A percentile compares a stretch with the other conserved stretches of the same genome.
Conservation (phyloP, 1,284 basidiomycete genomes). For the Pseudozyma pruni region DNA sequence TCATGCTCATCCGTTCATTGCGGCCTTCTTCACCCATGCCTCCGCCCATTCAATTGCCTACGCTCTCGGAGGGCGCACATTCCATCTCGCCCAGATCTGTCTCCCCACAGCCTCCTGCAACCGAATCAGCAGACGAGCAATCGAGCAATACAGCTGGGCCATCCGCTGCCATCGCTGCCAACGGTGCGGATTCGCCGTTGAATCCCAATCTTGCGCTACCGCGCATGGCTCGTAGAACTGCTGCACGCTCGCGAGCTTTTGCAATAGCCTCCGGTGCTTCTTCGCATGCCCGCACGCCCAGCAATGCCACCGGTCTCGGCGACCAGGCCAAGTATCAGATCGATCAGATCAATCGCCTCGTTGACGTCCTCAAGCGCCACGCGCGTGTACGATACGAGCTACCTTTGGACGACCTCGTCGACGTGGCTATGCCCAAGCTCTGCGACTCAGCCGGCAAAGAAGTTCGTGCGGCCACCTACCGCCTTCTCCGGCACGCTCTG, state of each 20-base stretch:
- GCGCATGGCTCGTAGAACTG: conserved; percentile 32
- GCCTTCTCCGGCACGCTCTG: conserved; percentile 83
- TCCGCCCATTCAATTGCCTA: conserved; percentile 25
- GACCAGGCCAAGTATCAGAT: conserved; percentile 48
- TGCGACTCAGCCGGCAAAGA: conserved; percentile 79
- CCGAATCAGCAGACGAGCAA: not conserved
- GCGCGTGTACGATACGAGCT: conserved; percentile 82
- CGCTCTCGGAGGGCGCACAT: conserved; percentile 16
- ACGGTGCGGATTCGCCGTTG: conserved; percentile 30
- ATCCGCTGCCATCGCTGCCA: not conserved
- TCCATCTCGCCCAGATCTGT: conserved; percentile 9
- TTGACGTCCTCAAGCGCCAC: conserved; percentile 78
- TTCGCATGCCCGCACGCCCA: conserved; percentile 51
- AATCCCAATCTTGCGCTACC: conserved; percentile 24
- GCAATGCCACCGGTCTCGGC: conserved; percentile 51
- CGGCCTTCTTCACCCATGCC: conserved; percentile 33
- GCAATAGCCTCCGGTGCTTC: conserved; percentile 29
- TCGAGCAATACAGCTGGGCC: not conserved
- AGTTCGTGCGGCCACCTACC: conserved; percentile 84
- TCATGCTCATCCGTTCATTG: conserved; percentile 43
- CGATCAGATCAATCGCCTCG: conserved; percentile 74
- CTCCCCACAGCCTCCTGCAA: conserved; percentile 2
- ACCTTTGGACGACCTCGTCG: conserved; percentile 77
- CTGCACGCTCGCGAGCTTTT: conserved; percentile 44
- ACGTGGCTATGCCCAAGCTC: conserved; percentile 78